Percentiles rank a stretch among this genome's conserved stretches.
Conservation (phyloP, 495 filamentous ascomycete genomes). For the Sporormia fimetaria region DNA sequence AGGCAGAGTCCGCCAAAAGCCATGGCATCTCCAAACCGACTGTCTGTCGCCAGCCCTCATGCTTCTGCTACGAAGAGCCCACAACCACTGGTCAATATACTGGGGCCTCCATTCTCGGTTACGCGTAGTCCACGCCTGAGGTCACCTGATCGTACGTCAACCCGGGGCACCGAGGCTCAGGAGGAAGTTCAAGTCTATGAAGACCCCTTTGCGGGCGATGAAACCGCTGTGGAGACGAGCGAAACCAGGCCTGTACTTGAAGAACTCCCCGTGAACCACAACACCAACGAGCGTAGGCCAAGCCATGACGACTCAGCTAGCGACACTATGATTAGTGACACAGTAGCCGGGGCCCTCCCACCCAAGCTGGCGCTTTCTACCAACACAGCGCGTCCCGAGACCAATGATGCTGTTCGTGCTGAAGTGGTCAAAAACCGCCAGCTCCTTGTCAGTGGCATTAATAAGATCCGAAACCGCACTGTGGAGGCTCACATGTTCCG, state of each 20-base stretch:
- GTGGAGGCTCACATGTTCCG: conserved; percentile 84
- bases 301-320: conserved; percentile 22
- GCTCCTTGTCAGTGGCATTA: conserved; percentile 66
- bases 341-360: too few relatives aligned
- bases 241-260: conserved; percentile 29
- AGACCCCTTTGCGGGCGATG: conserved; percentile 30
- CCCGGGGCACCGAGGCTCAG: conserved; percentile 17
- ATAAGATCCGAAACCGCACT: conserved; percentile 54
- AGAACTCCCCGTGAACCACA: conserved; percentile 35
- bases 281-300: conserved; percentile 25
- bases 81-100: conserved; percentile 10
- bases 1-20: conserved; percentile 22
- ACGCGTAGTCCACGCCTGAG: conserved; percentile 20
- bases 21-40: conserved; percentile 5
- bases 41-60: conserved; percentile 17
- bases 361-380: too few relatives aligned
- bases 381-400: conserved; percentile 20
- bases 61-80: conserved; percentile 8
- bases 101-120: neutral
- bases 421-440: conserved; percentile 37
- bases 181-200: conserved; percentile 36
- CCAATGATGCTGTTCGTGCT: conserved; percentile 25
- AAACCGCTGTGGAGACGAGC: conserved; percentile 1
- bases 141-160: conserved; percentile 19
- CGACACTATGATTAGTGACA: conserved; percentile 19